Evolutionary conservation across 345 rosid genomes (phyloP).

Genomic region (Syzygium aromaticum): DNA sequence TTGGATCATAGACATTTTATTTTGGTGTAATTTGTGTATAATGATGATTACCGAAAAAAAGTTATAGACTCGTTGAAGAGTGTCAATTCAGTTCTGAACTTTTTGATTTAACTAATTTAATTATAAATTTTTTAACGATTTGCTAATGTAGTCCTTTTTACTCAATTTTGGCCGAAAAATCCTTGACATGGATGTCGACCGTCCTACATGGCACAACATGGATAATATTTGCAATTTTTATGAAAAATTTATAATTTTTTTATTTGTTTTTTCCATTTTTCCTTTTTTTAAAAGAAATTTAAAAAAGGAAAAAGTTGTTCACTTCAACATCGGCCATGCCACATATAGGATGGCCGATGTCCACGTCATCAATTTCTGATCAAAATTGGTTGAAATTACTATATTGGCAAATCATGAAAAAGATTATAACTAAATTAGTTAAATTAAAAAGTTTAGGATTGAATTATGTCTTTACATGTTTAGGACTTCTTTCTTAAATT

Average conservation of each 20-base stretch:
- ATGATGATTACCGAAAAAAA: neutral
- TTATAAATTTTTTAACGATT: accelerated
- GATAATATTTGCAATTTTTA: neutral
- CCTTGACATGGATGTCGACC: accelerated
- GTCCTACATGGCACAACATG: accelerated
- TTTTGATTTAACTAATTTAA: neutral
- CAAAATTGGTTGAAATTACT: neutral
- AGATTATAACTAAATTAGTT: neutral
- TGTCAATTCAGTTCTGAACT: neutral
- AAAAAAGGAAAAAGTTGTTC: neutral
- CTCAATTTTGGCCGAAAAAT: neutral
- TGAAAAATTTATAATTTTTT: too few relatives aligned
- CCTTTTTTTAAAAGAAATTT: too few relatives aligned
- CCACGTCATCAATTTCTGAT: accelerated
- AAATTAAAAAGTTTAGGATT: neutral
- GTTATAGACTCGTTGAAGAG: neutral
- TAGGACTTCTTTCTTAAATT: neutral
- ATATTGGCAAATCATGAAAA: neutral
- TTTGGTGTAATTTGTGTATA: neutral
- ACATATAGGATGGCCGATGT: accelerated
- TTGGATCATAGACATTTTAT: neutral
- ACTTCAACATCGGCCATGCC: accelerated
- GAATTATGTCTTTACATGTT: accelerated
- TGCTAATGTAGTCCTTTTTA: accelerated
- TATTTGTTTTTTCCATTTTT: too few relatives aligned